phyloP scores from a whole-genome alignment of 2,329 filamentous ascomycete genomes.

The Pyrenochaeta sp. region DNA sequence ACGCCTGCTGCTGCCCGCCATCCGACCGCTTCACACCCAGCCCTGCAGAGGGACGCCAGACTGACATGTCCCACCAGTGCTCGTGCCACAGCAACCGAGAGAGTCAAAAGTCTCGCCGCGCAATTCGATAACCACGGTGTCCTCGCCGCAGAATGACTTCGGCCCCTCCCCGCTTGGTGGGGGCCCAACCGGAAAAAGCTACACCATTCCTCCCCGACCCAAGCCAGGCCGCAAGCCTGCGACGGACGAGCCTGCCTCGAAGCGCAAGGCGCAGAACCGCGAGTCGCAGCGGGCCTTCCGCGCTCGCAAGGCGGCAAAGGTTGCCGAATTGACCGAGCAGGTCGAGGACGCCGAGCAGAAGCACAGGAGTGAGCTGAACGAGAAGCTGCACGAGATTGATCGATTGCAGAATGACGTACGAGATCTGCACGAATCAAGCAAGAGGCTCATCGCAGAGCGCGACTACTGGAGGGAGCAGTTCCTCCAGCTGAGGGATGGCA shows the following conservation, averaged over 20 bases:
- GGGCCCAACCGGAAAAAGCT: slow-evolving; percentile 50
- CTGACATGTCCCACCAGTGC: slow-evolving; percentile 19
- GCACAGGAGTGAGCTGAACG: slow-evolving; percentile 22
- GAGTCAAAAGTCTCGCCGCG: slow-evolving; percentile 14
- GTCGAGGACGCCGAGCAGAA: slow-evolving; percentile 42
- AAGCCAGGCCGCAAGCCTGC: slow-evolving; percentile 90
- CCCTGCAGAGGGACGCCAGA: slow-evolving; percentile 1
- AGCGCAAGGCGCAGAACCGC: slow-evolving; percentile 93
- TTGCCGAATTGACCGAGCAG: slow-evolving; percentile 68
- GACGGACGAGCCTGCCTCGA: slow-evolving; percentile 90
- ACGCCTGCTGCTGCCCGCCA: background rate
- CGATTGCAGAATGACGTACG: slow-evolving; percentile 2
- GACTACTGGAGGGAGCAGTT: slow-evolving; percentile 22
- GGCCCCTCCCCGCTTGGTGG: slow-evolving; percentile 42
- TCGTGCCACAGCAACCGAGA: slow-evolving; percentile 15
- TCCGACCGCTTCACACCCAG: background rate
- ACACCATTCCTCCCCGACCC: slow-evolving; percentile 54
- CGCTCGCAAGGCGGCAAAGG: slow-evolving; percentile 83
- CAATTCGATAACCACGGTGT: slow-evolving; percentile 32
- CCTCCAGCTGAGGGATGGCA: slow-evolving; percentile 7
- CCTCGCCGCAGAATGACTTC: slow-evolving; percentile 26
- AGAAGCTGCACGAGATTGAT: slow-evolving; percentile 22
- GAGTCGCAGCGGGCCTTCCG: slow-evolving; percentile 91
- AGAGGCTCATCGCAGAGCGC: slow-evolving; percentile 16
- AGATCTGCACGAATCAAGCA: slow-evolving; percentile 15